Evolutionary conservation across 2,329 filamentous ascomycete species (phyloP), one percentile per base, ranked within the genome.

Genomic region (Claviceps arundinis): DNA sequence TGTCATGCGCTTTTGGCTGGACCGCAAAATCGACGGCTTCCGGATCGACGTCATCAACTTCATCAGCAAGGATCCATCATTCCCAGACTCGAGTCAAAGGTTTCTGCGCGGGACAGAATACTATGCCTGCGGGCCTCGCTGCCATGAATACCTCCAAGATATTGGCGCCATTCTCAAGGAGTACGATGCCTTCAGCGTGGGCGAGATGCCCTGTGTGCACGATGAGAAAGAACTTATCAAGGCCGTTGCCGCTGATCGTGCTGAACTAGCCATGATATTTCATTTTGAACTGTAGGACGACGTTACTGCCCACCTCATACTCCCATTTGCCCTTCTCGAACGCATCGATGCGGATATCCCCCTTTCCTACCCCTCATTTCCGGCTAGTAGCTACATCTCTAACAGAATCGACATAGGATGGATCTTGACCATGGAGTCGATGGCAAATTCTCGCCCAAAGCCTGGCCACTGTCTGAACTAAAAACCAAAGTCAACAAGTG

Each of bases 1-100:
- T 42, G 75, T 82, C 22, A 83, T 87, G 73, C 74, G 76, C 22
- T 89, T 89, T 67, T 89, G 85, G 85, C 75, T 89, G 2, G 73
- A 85, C 55, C 77, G 78, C 41, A 84, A 84, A 2, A 76, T 79
- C 0, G 77, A 82, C 53, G 82, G 82, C 3, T 85, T 84, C 69
- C 74, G 81, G 40, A 76, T 84, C 68, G 81, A 85, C 57, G 80
- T 82, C 43, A 82, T 84, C 64, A 84, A 84, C 64, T 79, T 83
- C 62, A 76, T 83, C 59, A 81, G 76, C 65, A 85, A 85, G 60
- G 72, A 77, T 30, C 75, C 75, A 50, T 64, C 65, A 0, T 78
- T 81, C 56, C 78, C 77, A 0, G 74, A 81, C 61, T 71, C 69
- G 9, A 58, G 65, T 9, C 58, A 59, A 46, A 53, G 58, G 37